Conservation (phyloP, 495 filamentous ascomycete species). For the Hypoxylon lenormandii region DNA sequence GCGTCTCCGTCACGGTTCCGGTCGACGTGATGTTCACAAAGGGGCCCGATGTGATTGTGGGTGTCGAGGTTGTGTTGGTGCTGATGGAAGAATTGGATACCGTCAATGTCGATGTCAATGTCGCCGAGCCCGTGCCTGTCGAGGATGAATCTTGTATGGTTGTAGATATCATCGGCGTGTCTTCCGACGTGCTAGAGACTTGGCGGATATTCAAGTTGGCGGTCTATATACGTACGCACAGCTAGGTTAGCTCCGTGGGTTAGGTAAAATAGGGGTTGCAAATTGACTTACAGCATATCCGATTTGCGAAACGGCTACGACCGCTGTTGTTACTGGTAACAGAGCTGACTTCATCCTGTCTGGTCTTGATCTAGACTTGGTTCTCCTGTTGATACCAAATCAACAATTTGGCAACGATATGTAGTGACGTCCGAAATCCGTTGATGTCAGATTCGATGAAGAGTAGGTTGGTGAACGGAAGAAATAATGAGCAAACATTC, state of each 20-base stretch:
- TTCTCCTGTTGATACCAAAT: slow-evolving; percentile 4
- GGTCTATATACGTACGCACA: slow-evolving; percentile 5
- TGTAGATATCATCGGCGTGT: slow-evolving; percentile 4
- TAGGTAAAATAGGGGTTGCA: not conserved
- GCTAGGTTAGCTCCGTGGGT: slow-evolving; percentile 8
- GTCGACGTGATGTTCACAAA: slow-evolving; percentile 16
- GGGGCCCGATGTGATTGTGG: slow-evolving; percentile 9
- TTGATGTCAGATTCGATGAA: not conserved
- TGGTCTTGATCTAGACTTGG: not conserved
- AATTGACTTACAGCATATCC: slow-evolving; percentile 13
- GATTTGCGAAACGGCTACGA: slow-evolving; percentile 15
- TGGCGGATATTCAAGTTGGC: slow-evolving; percentile 7
- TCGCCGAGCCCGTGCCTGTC: not conserved
- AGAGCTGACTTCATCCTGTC: slow-evolving; percentile 23
- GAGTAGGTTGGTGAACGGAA: slow-evolving; percentile 9
- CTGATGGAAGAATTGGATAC: not conserved
- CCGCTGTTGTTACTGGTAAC: not conserved
- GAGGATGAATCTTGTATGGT: not conserved
- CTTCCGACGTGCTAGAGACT: slow-evolving; percentile 23
- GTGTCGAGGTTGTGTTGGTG: slow-evolving; percentile 1
- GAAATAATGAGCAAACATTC: slow-evolving; percentile 12
- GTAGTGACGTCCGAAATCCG: not conserved
- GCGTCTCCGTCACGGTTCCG: slow-evolving; percentile 18
- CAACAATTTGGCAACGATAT: not conserved
- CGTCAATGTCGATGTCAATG: slow-evolving; percentile 3